A percentile compares a stretch with the other conserved stretches of the same genome.
These are phyloP conservation scores for Ceratobasidium sp. DNA, from an alignment of 1,284 basidiomycete genomes.

Conservation along the genomic window DNA sequence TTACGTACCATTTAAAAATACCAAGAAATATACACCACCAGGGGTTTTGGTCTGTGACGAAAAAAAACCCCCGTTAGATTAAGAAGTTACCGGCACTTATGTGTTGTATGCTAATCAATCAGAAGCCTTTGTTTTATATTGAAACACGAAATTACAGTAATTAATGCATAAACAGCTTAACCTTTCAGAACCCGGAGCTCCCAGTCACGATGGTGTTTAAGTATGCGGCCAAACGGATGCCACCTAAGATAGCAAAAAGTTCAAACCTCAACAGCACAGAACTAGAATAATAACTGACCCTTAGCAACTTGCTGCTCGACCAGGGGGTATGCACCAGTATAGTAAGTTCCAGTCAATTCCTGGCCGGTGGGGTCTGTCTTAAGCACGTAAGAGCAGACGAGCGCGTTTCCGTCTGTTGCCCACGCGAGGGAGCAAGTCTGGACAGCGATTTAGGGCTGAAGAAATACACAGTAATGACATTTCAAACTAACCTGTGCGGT, in stretches of 20 bases:
- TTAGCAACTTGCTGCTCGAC: slow-evolving; percentile 46
- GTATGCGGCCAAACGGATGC: slow-evolving; percentile 43
- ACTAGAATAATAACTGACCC: slow-evolving; percentile 17
- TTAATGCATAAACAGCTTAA: neutral
- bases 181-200: slow-evolving; percentile 31
- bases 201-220: slow-evolving; percentile 45
- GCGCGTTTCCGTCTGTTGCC: slow-evolving; percentile 43
- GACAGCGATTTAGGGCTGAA: neutral
- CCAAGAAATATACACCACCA: too few species aligned
- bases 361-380: slow-evolving; percentile 28
- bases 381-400: slow-evolving; percentile 44
- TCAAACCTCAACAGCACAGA: neutral
- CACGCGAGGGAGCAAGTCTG: slow-evolving; percentile 45
- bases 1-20: too few species aligned
- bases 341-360: slow-evolving; percentile 41
- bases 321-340: slow-evolving; percentile 36
- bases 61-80: too few species aligned
- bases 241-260: slow-evolving; percentile 17
- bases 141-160: too few species aligned
- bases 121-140: too few species aligned
- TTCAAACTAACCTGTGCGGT: slow-evolving; percentile 16
- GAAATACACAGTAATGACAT: neutral
- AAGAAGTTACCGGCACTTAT: too few species aligned
- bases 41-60: too few species aligned
- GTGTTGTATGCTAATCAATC: too few species aligned